phyloP scores from a whole-genome alignment of 75 land plant genomes.

The Selaginella moellendorffii region DNA sequence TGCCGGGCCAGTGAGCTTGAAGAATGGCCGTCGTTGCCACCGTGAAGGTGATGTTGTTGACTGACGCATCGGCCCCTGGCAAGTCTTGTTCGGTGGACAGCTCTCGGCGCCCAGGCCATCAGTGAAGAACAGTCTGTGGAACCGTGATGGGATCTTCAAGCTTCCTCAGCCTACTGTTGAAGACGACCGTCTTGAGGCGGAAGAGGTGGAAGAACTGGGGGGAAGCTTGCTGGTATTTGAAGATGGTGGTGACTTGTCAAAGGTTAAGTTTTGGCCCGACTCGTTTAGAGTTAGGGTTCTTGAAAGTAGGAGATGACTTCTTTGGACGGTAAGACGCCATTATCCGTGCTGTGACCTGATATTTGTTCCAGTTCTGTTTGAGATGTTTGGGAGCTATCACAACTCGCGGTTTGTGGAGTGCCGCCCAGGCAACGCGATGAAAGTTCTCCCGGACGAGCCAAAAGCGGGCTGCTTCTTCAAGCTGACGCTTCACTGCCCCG shows the following conservation, averaged over 20 bases:
- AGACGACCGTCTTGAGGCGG: not conserved
- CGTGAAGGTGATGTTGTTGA: constrained; percentile 72
- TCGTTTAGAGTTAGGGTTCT: too few relatives aligned
- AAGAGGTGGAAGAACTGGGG: not conserved
- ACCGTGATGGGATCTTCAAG: constrained; percentile 31
- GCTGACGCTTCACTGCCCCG: too few relatives aligned
- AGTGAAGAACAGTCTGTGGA: constrained; percentile 52
- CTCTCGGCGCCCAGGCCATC: constrained; percentile 41
- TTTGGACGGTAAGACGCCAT: too few relatives aligned
- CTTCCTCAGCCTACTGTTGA: not conserved
- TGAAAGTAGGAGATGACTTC: too few relatives aligned
- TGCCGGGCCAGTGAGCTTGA: constrained; percentile 32
- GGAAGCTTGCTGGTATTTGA: not conserved
- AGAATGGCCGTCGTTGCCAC: constrained; percentile 40
- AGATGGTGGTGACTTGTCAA: not conserved
- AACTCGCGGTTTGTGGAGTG: too few relatives aligned
- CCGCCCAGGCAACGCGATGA: too few relatives aligned
- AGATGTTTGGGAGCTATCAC: too few relatives aligned
- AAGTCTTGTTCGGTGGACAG: constrained; percentile 12
- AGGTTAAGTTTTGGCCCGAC: not conserved
- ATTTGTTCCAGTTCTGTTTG: too few relatives aligned
- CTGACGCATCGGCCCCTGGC: constrained; percentile 33
- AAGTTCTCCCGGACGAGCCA: too few relatives aligned
- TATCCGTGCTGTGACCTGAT: too few relatives aligned
- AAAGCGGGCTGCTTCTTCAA: too few relatives aligned